Evolutionary conservation across 805 yeast genomes (phyloP), one percentile per base, ranked within the genome.

Genomic region (Suhomyces kilbournensis): DNA sequence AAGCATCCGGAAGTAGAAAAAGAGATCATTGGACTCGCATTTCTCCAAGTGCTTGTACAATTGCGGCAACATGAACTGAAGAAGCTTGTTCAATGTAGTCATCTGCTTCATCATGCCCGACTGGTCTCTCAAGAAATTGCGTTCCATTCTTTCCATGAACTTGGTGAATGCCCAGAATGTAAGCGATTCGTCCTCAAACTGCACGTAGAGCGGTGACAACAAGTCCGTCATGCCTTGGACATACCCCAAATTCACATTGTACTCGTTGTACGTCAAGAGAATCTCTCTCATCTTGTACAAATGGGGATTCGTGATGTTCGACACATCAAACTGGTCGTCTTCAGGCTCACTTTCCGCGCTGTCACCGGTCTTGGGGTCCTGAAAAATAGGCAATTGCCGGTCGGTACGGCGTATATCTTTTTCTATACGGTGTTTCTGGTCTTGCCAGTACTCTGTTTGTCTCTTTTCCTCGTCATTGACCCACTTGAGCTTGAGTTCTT

Each of bases 141-240:
- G 78, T 67, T 93, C 97, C 97, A 93, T 91, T 51, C 94, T 75
- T 48, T 89, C 90, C 98, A 94, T 93, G 59, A 90, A 89, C 39
- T 84, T 82, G 2, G 82, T 78, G 72, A 94, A 93, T 7, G 91
- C 85, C 96, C 97, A 90, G 67, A 94, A 94, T 5, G 97, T 77
- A 22, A 90, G 62, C 0, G 85, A 74, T 59, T 92, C 97, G 65
- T 92, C 96, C 58, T 79, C 78, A 58, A 60, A 74, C 62, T 64
- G 70, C 49, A 78, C 82, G 66, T 90, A 94, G 2, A 94, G 69
- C 0, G 97, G 97, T 0, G 97, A 87, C 35, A 94, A 72, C 48
- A 94, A 73, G 68, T 94, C 99, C 8, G 94, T 84, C 99, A 94
- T 94, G 1, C 99, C 99, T 71, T 94, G 99, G 17, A 94, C 97